These are phyloP conservation scores for Globisporangium sylvaticum DNA, from an alignment of 352 stramenopile species.

Conservation along the genomic window DNA sequence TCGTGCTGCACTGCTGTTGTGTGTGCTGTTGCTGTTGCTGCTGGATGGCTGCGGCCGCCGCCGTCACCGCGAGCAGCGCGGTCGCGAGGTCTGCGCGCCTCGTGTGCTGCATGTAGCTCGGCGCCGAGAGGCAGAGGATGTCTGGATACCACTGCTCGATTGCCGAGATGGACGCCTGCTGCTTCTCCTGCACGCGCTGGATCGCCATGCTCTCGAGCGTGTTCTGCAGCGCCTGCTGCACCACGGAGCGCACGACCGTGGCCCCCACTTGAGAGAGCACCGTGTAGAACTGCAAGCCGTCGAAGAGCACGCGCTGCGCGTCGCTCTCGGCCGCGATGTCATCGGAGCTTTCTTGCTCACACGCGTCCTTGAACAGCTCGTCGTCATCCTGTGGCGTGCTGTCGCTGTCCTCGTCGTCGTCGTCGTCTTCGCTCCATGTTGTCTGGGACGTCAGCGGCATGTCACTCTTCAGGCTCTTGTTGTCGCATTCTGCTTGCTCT, in stretches of 20 bases:
- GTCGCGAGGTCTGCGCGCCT: conserved; percentile 16
- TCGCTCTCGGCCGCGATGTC: conserved; percentile 10
- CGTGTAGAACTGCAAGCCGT: conserved; percentile 67
- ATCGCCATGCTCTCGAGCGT: conserved; percentile 23
- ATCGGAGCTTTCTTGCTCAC: not conserved
- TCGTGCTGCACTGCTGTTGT: conserved; percentile 12
- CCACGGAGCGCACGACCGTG: conserved; percentile 26
- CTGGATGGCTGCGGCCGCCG: conserved; percentile 1
- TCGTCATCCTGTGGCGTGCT: not conserved
- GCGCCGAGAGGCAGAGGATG: conserved; percentile 47
- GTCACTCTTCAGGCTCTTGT: not conserved
- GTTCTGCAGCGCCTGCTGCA: conserved; percentile 40
- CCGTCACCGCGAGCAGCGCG: conserved; percentile 10
- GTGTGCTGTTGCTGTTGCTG: conserved; percentile 1
- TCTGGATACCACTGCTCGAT: conserved; percentile 64
- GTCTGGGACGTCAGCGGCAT: not conserved
- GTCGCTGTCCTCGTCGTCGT: not conserved
- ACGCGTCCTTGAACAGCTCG: conserved; percentile 7
- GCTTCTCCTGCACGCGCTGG: conserved; percentile 22
- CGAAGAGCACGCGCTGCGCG: conserved; percentile 34
- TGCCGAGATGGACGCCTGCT: conserved; percentile 47
- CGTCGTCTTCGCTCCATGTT: conserved; percentile 1
- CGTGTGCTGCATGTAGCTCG: conserved; percentile 10
- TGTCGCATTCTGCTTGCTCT: not conserved
- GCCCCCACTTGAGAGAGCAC: conserved; percentile 41